phyloP scores from a whole-genome alignment of 2,329 filamentous ascomycete genomes.

The Penicillium griseofulvum region DNA sequence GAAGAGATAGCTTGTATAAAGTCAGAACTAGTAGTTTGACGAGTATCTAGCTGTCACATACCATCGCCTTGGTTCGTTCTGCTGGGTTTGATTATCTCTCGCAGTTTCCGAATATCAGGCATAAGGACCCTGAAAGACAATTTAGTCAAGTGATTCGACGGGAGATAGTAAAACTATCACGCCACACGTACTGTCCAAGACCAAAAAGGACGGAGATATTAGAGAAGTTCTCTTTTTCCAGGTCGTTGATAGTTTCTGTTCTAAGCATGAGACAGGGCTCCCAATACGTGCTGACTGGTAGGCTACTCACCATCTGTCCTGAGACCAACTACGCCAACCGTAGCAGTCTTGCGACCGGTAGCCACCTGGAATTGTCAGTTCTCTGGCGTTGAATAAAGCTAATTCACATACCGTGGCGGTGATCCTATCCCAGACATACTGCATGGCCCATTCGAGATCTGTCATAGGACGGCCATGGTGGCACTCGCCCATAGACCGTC shows the following conservation, averaged over 20 bases:
- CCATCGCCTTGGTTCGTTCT: slow-evolving; percentile 71
- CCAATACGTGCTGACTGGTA: neutral
- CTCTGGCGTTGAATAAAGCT: neutral
- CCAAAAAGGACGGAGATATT: slow-evolving; percentile 72
- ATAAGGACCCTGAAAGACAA: slow-evolving; percentile 56
- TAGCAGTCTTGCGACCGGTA: slow-evolving; percentile 70
- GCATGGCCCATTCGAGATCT: slow-evolving; percentile 85
- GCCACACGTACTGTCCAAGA: slow-evolving; percentile 59
- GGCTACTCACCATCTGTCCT: slow-evolving; percentile 63
- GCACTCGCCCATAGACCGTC: slow-evolving; percentile 74
- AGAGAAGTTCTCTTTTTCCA: slow-evolving; percentile 68
- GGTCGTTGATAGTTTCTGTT: slow-evolving; percentile 63
- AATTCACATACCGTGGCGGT: slow-evolving; percentile 62
- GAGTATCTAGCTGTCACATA: slow-evolving; percentile 20
- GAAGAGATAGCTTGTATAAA: slow-evolving; percentile 65
- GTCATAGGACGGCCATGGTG: slow-evolving; percentile 69
- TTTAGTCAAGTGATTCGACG: slow-evolving; percentile 5
- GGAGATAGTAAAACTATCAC: slow-evolving; percentile 30
- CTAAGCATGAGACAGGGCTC: slow-evolving; percentile 6
- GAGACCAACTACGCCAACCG: slow-evolving; percentile 76
- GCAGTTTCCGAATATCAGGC: slow-evolving; percentile 65
- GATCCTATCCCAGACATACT: slow-evolving; percentile 93
- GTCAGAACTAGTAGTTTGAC: slow-evolving; percentile 12
- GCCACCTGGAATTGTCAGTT: slow-evolving; percentile 45
- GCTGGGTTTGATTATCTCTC: slow-evolving; percentile 64